Conservation (phyloP, 257 asterid species). For the Fraxinus pennsylvanica region DNA sequence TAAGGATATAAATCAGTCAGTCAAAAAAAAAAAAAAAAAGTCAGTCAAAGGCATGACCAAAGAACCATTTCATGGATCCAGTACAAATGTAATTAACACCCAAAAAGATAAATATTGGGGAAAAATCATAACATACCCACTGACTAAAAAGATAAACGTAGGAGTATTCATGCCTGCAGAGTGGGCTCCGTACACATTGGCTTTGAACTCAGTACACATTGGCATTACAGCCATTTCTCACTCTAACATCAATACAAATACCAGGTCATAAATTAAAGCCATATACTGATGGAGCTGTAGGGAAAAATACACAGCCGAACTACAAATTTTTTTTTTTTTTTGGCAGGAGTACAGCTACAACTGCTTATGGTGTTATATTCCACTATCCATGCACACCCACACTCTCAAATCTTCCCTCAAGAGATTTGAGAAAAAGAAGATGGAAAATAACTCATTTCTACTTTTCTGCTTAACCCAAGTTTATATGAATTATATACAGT, state of each 20-base stretch:
- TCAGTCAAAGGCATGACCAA: background rate
- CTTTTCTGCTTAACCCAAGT: background rate
- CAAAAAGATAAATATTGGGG: background rate
- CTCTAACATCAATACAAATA: background rate
- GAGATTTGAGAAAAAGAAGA: background rate
- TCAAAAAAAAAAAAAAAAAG: background rate
- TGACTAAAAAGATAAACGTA: background rate
- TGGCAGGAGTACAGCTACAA: background rate
- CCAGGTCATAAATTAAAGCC: background rate
- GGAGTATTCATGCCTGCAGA: background rate
- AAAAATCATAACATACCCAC: background rate
- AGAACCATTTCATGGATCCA: background rate
- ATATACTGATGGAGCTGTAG: constrained; percentile 1
- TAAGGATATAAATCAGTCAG: constrained; percentile 9
- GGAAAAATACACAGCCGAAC: background rate
- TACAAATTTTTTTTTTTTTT: background rate
- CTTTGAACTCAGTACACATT: background rate
- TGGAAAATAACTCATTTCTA: background rate
- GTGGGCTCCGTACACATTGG: background rate
- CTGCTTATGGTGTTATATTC: background rate
- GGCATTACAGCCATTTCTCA: constrained; percentile 16
- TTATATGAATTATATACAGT: background rate
- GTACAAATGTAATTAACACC: background rate
- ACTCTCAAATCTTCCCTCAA: background rate
- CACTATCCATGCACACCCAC: background rate